Base-by-base conservation (phyloP, 768 basidiomycete species). In the Pleurotus eryngii region DNA sequence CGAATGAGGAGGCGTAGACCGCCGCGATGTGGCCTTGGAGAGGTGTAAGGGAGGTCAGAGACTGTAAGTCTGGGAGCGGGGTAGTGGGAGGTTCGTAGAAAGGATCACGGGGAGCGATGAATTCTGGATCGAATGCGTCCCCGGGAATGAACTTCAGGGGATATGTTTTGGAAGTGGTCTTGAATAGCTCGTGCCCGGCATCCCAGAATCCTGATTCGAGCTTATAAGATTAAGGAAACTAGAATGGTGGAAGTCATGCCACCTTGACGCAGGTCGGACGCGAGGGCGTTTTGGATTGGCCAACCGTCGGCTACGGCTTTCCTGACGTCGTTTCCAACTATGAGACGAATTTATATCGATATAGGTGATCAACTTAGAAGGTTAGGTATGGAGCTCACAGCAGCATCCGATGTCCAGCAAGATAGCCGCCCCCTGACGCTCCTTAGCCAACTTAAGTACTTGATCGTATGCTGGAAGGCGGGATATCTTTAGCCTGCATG, bases 171-270 rank as follows among this genome's bases (percentile, higher is more conserved):
- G 79, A 76, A 0, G 73, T 81, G 3, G 80, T 75, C 49, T 67
- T 75, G 70, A 86, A 89, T 14, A 89, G 72, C 43, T 80, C 72
- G 59, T 88, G 85, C 1, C 86, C 86, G 3, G 79, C 72, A 4
- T 81, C 74, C 85, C 85, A 87, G 59, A 83, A 82, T 8, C 70
- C 85, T 86, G 56, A 15, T 27, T 18, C 5, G 24, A 6, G 6
- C 11, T 8, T 54, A 14, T 24, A n/a, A n/a, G 6, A 5, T 15
- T 8, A 54, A 22, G 22, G 5, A 15, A 39, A n/a, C 38, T 35
- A 3, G 20, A 9, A 40, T 9, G 39, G 14, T 20, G 7, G 24
- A 43, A n/a, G n/a, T 3, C 11, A 17, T 39, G 11, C 22, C 22
- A 73, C 75, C 71, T 67, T 59, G 62, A 7, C 63, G 61, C 15